Evolutionary conservation across 1,284 basidiomycete species (phyloP).

Genomic region (Sphaerobolus stellatus): DNA sequence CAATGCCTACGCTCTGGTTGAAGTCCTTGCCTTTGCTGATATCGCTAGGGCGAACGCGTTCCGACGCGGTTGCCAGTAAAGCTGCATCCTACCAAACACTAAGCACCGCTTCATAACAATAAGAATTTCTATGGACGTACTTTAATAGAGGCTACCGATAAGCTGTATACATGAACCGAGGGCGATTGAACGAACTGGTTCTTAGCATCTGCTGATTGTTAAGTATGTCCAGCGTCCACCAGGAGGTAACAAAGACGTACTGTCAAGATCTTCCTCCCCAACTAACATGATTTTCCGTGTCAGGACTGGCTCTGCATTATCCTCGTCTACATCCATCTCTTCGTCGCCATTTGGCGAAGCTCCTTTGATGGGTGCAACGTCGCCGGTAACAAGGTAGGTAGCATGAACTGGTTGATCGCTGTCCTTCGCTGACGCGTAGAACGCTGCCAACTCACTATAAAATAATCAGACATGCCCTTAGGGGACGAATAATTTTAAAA

Average conservation of each 20-base stretch:
- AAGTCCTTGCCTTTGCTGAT: constrained; percentile 6
- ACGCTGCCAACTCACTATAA: constrained; percentile 59
- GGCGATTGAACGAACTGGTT: constrained; percentile 47
- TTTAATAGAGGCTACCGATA: constrained; percentile 58
- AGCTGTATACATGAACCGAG: constrained; percentile 62
- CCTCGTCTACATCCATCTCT: constrained; percentile 43
- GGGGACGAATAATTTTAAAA: not conserved
- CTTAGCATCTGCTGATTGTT: constrained; percentile 43
- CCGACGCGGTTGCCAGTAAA: constrained; percentile 4
- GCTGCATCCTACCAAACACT: constrained; percentile 39
- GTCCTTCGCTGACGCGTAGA: constrained; percentile 44
- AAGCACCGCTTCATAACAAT: constrained; percentile 35
- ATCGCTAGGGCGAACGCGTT: constrained; percentile 6
- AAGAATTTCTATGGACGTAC: constrained; percentile 38
- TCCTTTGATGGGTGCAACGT: constrained; percentile 26
- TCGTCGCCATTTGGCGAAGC: constrained; percentile 16
- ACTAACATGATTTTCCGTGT: constrained; percentile 52
- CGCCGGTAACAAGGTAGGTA: constrained; percentile 68
- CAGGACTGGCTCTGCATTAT: constrained; percentile 39
- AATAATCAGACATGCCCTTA: not conserved
- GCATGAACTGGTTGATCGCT: constrained; percentile 48
- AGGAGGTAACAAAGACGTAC: constrained; percentile 39
- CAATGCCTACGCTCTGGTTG: constrained; percentile 14
- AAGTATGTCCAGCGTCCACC: not conserved
- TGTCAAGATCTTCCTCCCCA: constrained; percentile 56